Conservation (phyloP, 2,329 filamentous ascomycete genomes). For the Exophiala alcalophila region DNA sequence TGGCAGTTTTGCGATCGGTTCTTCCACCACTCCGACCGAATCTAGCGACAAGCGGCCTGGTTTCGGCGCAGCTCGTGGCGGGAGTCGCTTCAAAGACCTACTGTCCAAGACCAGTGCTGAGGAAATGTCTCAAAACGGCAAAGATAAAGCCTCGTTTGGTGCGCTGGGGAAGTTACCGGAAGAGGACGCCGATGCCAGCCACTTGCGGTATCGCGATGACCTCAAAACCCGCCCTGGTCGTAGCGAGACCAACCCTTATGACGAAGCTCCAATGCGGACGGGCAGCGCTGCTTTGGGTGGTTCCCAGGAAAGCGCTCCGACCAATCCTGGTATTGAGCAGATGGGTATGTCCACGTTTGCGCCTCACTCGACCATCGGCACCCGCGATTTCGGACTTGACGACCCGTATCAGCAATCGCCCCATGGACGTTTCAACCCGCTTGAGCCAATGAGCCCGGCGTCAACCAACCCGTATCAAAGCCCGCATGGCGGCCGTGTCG, state of each 20-base stretch:
- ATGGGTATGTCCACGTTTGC: slow-evolving; percentile 60
- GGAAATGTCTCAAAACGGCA: slow-evolving; percentile 52
- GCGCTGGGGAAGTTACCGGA: slow-evolving; percentile 56
- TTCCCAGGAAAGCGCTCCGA: slow-evolving; percentile 65
- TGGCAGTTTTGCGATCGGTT: slow-evolving; percentile 76
- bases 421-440: slow-evolving; percentile 47
- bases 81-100: slow-evolving; percentile 81
- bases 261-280: slow-evolving; percentile 48
- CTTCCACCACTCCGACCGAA: slow-evolving; percentile 49
- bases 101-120: slow-evolving; percentile 76
- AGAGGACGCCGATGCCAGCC: slow-evolving; percentile 45
- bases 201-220: slow-evolving; percentile 51
- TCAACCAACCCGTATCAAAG: slow-evolving; percentile 97
- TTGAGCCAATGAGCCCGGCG: slow-evolving; percentile 81
- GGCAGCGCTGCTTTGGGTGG: slow-evolving; percentile 70
- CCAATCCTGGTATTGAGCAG: slow-evolving; percentile 50
- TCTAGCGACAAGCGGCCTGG: slow-evolving; percentile 64
- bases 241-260: slow-evolving; percentile 49
- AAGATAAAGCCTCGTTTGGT: slow-evolving; percentile 55
- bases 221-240: slow-evolving; percentile 48
- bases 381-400: slow-evolving; percentile 58
- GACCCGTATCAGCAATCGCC: slow-evolving; percentile 57
- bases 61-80: slow-evolving; percentile 65
- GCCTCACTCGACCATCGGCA: slow-evolving; percentile 57
- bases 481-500: slow-evolving; percentile 69